Evolutionary conservation across 495 filamentous ascomycete species (phyloP), one percentile per base, ranked within the genome.

Genomic region (Trichoderma gamsii): DNA sequence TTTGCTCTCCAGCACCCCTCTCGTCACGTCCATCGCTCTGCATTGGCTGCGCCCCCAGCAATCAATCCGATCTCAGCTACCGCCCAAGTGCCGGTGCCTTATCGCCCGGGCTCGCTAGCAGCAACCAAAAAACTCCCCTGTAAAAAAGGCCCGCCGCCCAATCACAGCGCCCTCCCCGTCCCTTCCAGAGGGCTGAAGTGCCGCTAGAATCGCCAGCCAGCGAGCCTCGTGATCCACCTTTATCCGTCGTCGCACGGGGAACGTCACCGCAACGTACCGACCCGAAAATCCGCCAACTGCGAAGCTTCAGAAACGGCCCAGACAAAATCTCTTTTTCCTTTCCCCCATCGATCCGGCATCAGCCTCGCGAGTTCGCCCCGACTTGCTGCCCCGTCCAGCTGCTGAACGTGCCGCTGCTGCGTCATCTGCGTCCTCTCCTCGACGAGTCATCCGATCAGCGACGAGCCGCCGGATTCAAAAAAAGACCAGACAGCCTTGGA

Each of bases 211-310:
- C 56, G 56, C 56, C 56, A 49, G 51, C 51, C 51, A 59, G 51
- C 51, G 56, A 61, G 56, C 56, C 56, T 61, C 56, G 56, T 61
- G 56, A 61, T 61, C 56, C 56, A 61, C 56, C 56, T 61, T 61
- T 61, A 61, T 61, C 56, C 56, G 56, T 32, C 56, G 56, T 32
- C 56, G 23, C 23, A 61, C 51, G 51, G 51, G 51, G 51, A 56
- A 56, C 51, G 51, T 32, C 56, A 32, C 56, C 56, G 56, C 56
- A 61, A 27, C 56, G 56, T 32, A 61, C 56, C 56, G 56, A 61
- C 56, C 56, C 56, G 56, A 61, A 61, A 61, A 61, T 2, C 56
- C 51, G 51, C 51, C 51, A 59, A 21, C 56, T 25, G 18, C n/a
- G 49, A 61, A 61, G 25, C 56, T 29, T 29, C 56, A 61, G 49